Evolutionary conservation across 495 filamentous ascomycete species (phyloP).

Genomic region (Aspergillus egyptiacus): DNA sequence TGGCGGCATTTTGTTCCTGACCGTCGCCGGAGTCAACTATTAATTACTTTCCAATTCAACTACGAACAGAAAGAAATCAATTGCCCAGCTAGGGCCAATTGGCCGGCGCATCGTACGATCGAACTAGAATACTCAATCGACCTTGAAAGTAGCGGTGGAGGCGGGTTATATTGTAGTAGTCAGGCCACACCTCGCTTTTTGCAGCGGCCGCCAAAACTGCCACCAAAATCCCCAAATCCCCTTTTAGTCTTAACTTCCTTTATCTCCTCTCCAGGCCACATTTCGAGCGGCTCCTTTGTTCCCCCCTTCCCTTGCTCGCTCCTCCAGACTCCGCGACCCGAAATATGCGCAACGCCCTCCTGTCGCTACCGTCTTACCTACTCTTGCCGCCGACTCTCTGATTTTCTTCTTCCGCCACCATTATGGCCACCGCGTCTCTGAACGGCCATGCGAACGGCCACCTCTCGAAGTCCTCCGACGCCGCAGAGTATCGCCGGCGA

Average conservation of each 20-base stretch:
- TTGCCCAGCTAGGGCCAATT: not conserved
- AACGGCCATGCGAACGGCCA: conserved; percentile 32
- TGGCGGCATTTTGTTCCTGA: not conserved
- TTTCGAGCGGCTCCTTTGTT: conserved; percentile 1
- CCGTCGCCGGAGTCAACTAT: too few species aligned
- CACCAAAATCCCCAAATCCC: not conserved
- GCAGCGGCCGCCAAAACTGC: not conserved
- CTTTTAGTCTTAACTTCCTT: conserved; percentile 10
- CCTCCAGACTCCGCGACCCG: not conserved
- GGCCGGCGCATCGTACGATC: conserved; percentile 10
- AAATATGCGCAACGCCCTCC: conserved; percentile 18
- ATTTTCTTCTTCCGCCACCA: conserved; percentile 5
- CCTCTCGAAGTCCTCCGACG: conserved; percentile 21
- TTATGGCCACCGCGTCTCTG: conserved; percentile 23
- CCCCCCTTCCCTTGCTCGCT: conserved; percentile 2
- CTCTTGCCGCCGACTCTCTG: conserved; percentile 12
- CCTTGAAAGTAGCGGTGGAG: not conserved
- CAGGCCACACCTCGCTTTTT: conserved; percentile 9
- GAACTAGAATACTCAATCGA: not conserved
- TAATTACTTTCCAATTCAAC: too few species aligned
- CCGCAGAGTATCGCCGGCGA: conserved; percentile 36
- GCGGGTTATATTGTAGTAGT: not conserved
- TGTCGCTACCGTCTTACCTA: conserved; percentile 2
- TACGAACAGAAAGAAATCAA: not conserved
- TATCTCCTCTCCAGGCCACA: too few species aligned